phyloP scores from a whole-genome alignment of 352 stramenopile species.

The Pythium sukuiense region DNA sequence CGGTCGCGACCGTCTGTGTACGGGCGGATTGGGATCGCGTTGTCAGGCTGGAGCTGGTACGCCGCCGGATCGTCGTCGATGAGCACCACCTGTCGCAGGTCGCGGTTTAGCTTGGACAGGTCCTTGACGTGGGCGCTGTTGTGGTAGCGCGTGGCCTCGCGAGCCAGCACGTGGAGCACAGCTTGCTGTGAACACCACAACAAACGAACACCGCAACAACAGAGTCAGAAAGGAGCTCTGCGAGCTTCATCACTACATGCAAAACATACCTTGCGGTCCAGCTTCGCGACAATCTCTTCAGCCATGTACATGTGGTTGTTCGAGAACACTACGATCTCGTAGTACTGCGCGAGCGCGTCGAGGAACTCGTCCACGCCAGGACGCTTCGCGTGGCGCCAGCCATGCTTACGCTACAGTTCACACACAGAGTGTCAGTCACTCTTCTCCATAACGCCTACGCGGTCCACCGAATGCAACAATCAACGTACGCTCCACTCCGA shows the following conservation, averaged over 20 bases:
- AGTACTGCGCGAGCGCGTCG: conserved; percentile 83
- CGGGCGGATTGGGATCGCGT: conserved; percentile 76
- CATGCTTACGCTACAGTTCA: conserved; percentile 70
- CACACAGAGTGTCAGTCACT: background rate
- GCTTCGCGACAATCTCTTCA: conserved; percentile 77
- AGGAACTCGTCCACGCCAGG: conserved; percentile 86
- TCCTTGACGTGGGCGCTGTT: conserved; percentile 87
- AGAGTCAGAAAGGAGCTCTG: background rate
- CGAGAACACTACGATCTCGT: conserved; percentile 89
- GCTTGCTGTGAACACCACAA: conserved; percentile 40
- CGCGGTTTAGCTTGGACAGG: conserved; percentile 74
- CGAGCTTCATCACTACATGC: background rate
- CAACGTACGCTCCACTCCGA: conserved; percentile 85
- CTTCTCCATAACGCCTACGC: background rate
- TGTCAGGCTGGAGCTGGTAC: conserved; percentile 85
- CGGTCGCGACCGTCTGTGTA: conserved; percentile 82
- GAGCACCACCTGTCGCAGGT: conserved; percentile 80
- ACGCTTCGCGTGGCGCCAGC: conserved; percentile 86
- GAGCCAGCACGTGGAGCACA: conserved; percentile 78
- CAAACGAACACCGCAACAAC: background rate
- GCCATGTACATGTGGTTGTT: conserved; percentile 78
- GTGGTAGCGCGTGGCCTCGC: conserved; percentile 80
- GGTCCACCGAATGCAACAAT: background rate
- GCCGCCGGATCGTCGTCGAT: conserved; percentile 79
- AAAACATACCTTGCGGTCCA: conserved; percentile 66